A percentile compares a stretch with the other conserved stretches of the same genome.
Conservation (phyloP, 208 protist genomes). For the Trypanosoma grayi region DNA sequence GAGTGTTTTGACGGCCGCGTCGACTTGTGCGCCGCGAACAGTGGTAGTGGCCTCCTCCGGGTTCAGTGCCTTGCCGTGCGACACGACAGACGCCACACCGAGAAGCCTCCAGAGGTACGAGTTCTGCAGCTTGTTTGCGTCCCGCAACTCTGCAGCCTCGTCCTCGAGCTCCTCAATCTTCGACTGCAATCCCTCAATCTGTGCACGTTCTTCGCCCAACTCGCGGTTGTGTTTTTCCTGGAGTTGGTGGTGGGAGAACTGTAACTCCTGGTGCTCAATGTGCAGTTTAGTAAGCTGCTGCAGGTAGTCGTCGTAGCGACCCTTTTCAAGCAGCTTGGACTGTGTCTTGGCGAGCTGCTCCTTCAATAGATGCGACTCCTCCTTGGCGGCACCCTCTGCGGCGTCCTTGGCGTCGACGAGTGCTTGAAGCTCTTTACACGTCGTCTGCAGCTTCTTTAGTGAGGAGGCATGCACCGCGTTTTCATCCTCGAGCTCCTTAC, state of each 20-base stretch:
- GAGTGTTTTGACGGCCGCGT: slow-evolving; percentile 42
- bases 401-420: slow-evolving; percentile 39
- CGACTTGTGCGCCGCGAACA: slow-evolving; percentile 35
- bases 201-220: slow-evolving; percentile 1
- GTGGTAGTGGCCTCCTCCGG: slow-evolving; percentile 19
- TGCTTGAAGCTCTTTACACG: slow-evolving; percentile 35
- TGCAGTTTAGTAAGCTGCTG: slow-evolving; percentile 61
- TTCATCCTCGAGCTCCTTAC: slow-evolving; percentile 63
- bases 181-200: slow-evolving; percentile 30
- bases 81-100: slow-evolving; percentile 40
- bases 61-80: slow-evolving; percentile 29
- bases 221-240: slow-evolving; percentile 33
- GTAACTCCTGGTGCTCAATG: slow-evolving; percentile 63
- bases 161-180: slow-evolving; percentile 50
- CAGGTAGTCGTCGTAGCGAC: slow-evolving; percentile 52
- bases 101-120: slow-evolving; percentile 66
- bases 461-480: slow-evolving; percentile 29
- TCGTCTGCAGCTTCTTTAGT: slow-evolving; percentile 38
- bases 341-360: slow-evolving; percentile 55
- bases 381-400: slow-evolving; percentile 21
- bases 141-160: slow-evolving; percentile 50
- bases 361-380: slow-evolving; percentile 38
- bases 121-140: slow-evolving; percentile 46
- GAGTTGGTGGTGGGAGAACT: slow-evolving; percentile 45
- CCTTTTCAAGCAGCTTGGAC: slow-evolving; percentile 40